A percentile compares a stretch with the other conserved stretches of the same genome.
These are phyloP conservation scores for Claviceps arundinis DNA, from an alignment of 2,329 filamentous ascomycete species.

Conservation along the genomic window DNA sequence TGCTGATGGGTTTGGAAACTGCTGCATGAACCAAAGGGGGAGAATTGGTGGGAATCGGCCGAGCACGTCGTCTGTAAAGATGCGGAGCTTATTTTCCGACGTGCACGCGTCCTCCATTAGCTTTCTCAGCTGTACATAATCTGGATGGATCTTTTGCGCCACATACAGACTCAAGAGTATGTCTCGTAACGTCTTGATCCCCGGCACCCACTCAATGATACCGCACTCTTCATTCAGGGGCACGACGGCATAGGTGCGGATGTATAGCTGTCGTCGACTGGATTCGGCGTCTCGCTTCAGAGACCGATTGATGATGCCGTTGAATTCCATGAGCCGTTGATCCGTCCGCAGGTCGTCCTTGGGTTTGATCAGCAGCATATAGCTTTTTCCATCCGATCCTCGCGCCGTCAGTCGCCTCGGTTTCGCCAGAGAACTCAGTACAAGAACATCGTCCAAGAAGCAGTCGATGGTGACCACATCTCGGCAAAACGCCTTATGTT, in stretches of 20 bases:
- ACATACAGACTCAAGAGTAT: slow-evolving; percentile 71
- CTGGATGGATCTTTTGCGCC: slow-evolving; percentile 53
- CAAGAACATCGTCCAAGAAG: slow-evolving; percentile 78
- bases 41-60: slow-evolving; percentile 68
- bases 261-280: slow-evolving; percentile 80
- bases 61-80: slow-evolving; percentile 57
- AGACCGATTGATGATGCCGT: slow-evolving; percentile 91
- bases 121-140: slow-evolving; percentile 54
- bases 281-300: slow-evolving; percentile 85
- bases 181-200: slow-evolving; percentile 84
- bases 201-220: slow-evolving; percentile 96
- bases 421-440: slow-evolving; percentile 82
- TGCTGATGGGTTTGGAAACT: slow-evolving; percentile 80
- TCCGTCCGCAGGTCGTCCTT: slow-evolving; percentile 97
- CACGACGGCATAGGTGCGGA: slow-evolving; percentile 93
- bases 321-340: slow-evolving; percentile 98
- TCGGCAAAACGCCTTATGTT: slow-evolving; percentile 75
- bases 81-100: slow-evolving; percentile 44
- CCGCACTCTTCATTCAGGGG: slow-evolving; percentile 96
- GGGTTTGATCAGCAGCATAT: slow-evolving; percentile 89
- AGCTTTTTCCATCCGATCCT: slow-evolving; percentile 77
- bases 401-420: slow-evolving; percentile 79
- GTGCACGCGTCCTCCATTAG: slow-evolving; percentile 50
- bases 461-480: slow-evolving; percentile 71
- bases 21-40: slow-evolving; percentile 88